Evolutionary conservation across 768 basidiomycete genomes (phyloP).

Genomic region (Boletus coccyginus): DNA sequence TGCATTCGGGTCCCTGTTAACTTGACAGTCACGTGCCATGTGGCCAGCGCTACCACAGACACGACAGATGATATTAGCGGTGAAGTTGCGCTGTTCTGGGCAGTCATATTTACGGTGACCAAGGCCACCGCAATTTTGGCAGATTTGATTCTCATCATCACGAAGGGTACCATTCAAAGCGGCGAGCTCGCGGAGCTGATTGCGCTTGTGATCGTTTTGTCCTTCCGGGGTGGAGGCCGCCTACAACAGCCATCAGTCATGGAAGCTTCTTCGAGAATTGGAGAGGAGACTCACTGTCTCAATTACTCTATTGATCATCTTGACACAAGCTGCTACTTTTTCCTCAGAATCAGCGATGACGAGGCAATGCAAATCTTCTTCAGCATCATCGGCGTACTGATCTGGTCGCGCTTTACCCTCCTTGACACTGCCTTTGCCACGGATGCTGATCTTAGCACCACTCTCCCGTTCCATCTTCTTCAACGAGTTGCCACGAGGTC

Average conservation of each 20-base stretch:
- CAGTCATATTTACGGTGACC: constrained; percentile 99
- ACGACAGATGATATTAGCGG: constrained; percentile 99
- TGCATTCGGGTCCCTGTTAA: constrained; percentile 86
- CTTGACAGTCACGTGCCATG: constrained; percentile 98
- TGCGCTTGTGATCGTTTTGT: constrained; percentile 99
- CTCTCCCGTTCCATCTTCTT: constrained; percentile 99
- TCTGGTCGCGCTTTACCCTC: constrained; percentile 97
- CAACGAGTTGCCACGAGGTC: constrained; percentile 97
- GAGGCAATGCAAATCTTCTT: constrained; percentile 98
- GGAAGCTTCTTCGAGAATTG: not conserved
- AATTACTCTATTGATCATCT: constrained; percentile 95
- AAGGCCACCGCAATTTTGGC: constrained; percentile 92
- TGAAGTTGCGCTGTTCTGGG: constrained; percentile 97
- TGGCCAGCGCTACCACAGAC: constrained; percentile 97
- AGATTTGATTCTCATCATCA: constrained; percentile 99
- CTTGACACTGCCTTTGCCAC: constrained; percentile 98
- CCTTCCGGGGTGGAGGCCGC: constrained; percentile 99
- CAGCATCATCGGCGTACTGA: constrained; percentile 93
- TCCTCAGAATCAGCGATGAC: constrained; percentile 91
- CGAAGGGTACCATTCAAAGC: constrained; percentile 98
- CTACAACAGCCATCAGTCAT: constrained; percentile 38
- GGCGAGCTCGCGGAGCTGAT: constrained; percentile 96
- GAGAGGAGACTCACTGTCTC: constrained; percentile 71
- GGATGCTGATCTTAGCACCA: constrained; percentile 97
- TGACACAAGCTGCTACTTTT: constrained; percentile 89